A percentile compares a stretch with the other conserved stretches of the same genome.
Conservation (phyloP, 768 basidiomycete species). For the Pisolithus tinctorius region DNA sequence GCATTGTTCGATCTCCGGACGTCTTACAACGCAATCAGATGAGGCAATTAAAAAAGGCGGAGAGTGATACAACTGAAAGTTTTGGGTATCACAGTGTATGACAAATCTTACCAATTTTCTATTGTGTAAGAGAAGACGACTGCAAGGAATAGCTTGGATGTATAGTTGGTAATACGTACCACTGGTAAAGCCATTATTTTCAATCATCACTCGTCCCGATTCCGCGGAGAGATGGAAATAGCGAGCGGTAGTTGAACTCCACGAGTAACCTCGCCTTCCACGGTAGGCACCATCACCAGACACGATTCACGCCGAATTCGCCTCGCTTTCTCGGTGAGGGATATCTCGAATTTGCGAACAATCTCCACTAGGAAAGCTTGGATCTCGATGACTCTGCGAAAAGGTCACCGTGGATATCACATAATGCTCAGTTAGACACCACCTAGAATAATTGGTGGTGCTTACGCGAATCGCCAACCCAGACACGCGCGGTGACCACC, state of each 20-base stretch:
- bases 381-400: conserved; percentile 38
- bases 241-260: conserved; percentile 29
- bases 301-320: conserved; percentile 24
- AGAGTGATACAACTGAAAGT: no score
- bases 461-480: conserved; percentile 29
- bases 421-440: background rate
- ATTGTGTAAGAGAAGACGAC: no score
- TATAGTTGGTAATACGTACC: background rate
- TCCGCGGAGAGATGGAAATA: conserved; percentile 14
- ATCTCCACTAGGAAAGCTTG: conserved; percentile 56
- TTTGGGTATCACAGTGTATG: no score
- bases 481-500: conserved; percentile 19
- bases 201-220: background rate
- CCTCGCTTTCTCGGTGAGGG: conserved; percentile 22
- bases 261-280: conserved; percentile 25
- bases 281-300: conserved; percentile 28
- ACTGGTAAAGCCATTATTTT: no score
- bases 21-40: no score
- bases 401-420: background rate
- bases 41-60: no score
- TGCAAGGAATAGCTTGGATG: background rate
- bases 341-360: conserved; percentile 47
- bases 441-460: background rate
- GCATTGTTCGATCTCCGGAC: no score
- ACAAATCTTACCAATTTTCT: no score